These are phyloP conservation scores for Cryomyces minteri DNA, from an alignment of 495 filamentous ascomycete genomes.

Conservation along the genomic window DNA sequence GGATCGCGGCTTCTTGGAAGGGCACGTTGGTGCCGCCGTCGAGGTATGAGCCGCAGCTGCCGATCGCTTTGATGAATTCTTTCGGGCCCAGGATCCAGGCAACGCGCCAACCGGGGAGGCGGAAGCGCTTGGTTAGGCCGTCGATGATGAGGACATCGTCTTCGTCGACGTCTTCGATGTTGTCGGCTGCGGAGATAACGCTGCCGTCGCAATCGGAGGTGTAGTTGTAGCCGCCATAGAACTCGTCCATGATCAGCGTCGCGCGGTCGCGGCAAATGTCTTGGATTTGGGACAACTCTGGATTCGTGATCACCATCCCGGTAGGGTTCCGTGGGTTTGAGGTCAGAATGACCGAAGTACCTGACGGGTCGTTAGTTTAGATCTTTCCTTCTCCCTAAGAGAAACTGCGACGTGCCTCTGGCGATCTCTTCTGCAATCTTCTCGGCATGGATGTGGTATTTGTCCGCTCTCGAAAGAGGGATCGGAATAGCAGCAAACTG, in stretches of 20 bases:
- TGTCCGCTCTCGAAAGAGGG: slow-evolving; percentile 62
- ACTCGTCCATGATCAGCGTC: slow-evolving; percentile 88
- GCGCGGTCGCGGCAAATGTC: slow-evolving; percentile 80
- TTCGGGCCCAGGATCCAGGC: slow-evolving; percentile 93
- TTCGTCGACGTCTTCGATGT: slow-evolving; percentile 50
- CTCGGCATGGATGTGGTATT: slow-evolving; percentile 78
- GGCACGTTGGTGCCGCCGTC: slow-evolving; percentile 89
- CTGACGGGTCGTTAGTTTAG: no score
- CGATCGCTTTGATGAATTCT: slow-evolving; percentile 88
- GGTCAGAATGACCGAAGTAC: slow-evolving; percentile 63
- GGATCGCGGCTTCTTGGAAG: slow-evolving; percentile 85
- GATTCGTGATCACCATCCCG: slow-evolving; percentile 65
- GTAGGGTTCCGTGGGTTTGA: slow-evolving; percentile 96
- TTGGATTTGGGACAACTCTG: slow-evolving; percentile 72
- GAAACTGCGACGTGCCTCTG: slow-evolving; percentile 29
- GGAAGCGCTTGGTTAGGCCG: slow-evolving; percentile 91
- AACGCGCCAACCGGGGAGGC: slow-evolving; percentile 89
- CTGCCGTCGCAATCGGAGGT: slow-evolving; percentile 76
- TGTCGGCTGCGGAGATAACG: slow-evolving; percentile 72
- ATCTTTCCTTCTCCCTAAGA: no score
- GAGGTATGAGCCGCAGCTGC: slow-evolving; percentile 85
- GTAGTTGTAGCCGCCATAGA: slow-evolving; percentile 83
- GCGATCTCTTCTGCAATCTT: slow-evolving; percentile 86
- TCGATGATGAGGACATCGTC: slow-evolving; percentile 80
- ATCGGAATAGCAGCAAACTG: slow-evolving; percentile 30